Percentiles rank a stretch among this genome's conserved stretches.
phyloP scores from a whole-genome alignment of 2,329 filamentous ascomycete species.

The Neopestalotiopsis clavispora region DNA sequence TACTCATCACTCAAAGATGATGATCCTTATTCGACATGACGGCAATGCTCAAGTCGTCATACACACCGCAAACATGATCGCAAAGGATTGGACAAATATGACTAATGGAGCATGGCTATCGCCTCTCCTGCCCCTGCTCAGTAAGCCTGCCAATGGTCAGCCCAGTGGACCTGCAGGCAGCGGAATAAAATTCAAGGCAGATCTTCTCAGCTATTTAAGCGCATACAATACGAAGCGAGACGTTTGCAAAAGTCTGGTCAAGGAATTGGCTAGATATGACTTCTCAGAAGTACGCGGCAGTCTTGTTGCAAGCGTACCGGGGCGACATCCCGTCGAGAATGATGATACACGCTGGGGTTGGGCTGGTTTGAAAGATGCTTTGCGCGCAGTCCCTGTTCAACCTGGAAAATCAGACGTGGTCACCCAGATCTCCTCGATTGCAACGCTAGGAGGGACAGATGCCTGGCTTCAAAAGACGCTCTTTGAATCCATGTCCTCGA shows the following conservation, averaged over 20 bases:
- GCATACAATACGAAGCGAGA: slow-evolving; percentile 67
- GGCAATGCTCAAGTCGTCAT: slow-evolving; percentile 79
- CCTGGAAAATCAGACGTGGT: slow-evolving; percentile 54
- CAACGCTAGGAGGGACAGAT: slow-evolving; percentile 73
- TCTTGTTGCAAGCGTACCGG: slow-evolving; percentile 80
- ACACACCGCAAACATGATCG: slow-evolving; percentile 92
- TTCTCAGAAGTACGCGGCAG: slow-evolving; percentile 73
- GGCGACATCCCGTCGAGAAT: slow-evolving; percentile 59
- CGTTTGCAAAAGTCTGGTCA: slow-evolving; percentile 59
- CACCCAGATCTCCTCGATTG: slow-evolving; percentile 79
- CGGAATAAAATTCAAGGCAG: slow-evolving; percentile 74
- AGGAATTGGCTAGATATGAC: slow-evolving; percentile 66
- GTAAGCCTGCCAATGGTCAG: slow-evolving; percentile 13
- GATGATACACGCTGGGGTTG: slow-evolving; percentile 76
- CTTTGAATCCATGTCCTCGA: slow-evolving; percentile 48
- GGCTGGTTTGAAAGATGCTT: slow-evolving; percentile 66
- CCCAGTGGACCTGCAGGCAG: slow-evolving; percentile 52
- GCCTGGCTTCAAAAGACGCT: slow-evolving; percentile 74
- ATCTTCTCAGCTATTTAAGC: slow-evolving; percentile 73
- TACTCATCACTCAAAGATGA: slow-evolving; percentile 87
- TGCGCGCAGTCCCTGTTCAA: slow-evolving; percentile 58
- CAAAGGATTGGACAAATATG: slow-evolving; percentile 86
- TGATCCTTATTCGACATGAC: slow-evolving; percentile 80
- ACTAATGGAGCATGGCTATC: slow-evolving; percentile 83
- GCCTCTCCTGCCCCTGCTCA: slow-evolving; percentile 64